These are phyloP conservation scores for Lithocarpus polystachyus DNA, from an alignment of 306 rosid species.

Conservation along the genomic window DNA sequence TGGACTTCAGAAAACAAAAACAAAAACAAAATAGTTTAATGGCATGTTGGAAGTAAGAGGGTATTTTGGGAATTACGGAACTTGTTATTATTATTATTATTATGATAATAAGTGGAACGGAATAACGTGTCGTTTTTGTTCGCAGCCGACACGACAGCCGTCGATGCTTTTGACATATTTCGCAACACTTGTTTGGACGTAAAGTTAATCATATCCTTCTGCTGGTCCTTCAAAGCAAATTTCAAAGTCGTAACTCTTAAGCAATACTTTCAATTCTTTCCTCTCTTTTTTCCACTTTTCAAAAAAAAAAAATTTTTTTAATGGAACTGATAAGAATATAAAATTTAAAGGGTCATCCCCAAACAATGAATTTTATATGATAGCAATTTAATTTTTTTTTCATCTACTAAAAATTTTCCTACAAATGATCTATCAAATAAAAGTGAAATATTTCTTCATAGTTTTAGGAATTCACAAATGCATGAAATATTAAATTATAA, in stretches of 20 bases:
- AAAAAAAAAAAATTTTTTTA: too few relatives aligned
- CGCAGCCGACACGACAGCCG: background rate
- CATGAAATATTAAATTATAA: too few relatives aligned
- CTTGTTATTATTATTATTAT: too few relatives aligned
- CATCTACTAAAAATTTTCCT: too few relatives aligned
- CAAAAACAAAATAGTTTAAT: background rate
- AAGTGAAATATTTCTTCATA: too few relatives aligned
- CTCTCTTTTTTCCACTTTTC: background rate
- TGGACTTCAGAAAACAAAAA: background rate
- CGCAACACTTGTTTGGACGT: background rate
- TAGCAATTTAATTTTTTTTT: too few relatives aligned
- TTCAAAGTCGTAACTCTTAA: background rate
- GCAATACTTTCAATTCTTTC: background rate
- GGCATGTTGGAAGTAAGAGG: background rate
- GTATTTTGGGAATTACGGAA: background rate
- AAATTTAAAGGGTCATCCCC: too few relatives aligned
- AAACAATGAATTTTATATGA: too few relatives aligned
- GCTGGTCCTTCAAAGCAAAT: too few relatives aligned
- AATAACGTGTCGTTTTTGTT: background rate
- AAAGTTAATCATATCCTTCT: background rate
- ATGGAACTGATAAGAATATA: too few relatives aligned
- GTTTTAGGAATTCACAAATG: too few relatives aligned
- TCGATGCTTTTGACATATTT: background rate
- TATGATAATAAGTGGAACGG: background rate
- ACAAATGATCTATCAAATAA: too few relatives aligned